Base-by-base conservation (phyloP, 1,284 basidiomycete species). In the Moniliophthora roreri region DNA sequence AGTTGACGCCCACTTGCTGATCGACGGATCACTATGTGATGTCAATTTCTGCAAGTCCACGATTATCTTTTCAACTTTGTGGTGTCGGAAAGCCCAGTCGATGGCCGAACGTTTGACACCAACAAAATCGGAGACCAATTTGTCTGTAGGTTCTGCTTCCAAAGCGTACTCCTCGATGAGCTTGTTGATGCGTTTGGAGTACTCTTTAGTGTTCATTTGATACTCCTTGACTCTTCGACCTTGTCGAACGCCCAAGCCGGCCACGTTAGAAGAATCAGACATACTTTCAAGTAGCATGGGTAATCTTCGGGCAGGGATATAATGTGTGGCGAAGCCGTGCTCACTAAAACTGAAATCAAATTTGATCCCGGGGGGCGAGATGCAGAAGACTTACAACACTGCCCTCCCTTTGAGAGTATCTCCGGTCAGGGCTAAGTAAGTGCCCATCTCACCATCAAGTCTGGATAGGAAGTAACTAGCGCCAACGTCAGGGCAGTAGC, bases 391-490 rank as follows among this genome's bases (percentile, higher is more conserved):
- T 75, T 63, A 94, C 92, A 91, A 95, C 45, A 89, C 89, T 23
- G 85, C 89, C 59, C 91, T 80, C 18, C 94, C 95, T 53, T 67
- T 76, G 51, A 97, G 59, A 4, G 76, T 78, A 55, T 86, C 81
- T 11, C 90, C 87, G 4, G 96, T 98, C 62, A 99, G 73, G n/a
- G 87, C 92, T 52, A 99, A 83, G 76, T 97, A 99, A 16, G 92
- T 90, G 38, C 97, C 97, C 51, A 98, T 69, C 60, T 91, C 79
- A 13, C 97, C 97, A 67, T 99, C 97, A 52, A 99, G 74, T 60
- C 89, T 83, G 24, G 94, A 87, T 50, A 99, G 77, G 73, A 94
- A 95, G 73, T 89, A 91, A 61, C 85, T 95, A 39, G 90, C 91
- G 35, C 97, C 97, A 47, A 99, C 96, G 70, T 96, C 93, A 26